Conservation (phyloP, 169 alveolate genomes). For the Plasmodium cynomolgi region DNA sequence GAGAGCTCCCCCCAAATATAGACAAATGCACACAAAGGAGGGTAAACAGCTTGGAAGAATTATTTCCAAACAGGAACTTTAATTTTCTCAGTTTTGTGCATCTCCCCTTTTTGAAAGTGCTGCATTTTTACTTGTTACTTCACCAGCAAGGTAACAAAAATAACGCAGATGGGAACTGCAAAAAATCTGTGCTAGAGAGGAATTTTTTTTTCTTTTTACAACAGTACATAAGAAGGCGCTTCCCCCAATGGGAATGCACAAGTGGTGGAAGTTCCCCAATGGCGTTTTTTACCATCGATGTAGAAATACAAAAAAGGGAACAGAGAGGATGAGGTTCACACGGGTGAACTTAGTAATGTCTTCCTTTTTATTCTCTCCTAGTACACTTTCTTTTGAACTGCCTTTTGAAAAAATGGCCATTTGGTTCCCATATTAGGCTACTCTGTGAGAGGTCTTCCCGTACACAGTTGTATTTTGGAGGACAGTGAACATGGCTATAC, state of each 20-base stretch:
- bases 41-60: not conserved
- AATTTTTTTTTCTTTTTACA: constrained; percentile 41
- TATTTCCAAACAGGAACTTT: constrained; percentile 18
- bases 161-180: not conserved
- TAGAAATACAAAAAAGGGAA: constrained; percentile 5
- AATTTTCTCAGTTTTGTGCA: constrained; percentile 8
- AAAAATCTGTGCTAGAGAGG: constrained; percentile 61
- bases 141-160: not conserved
- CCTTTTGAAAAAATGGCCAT: not conserved
- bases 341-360: not conserved
- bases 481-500: not conserved
- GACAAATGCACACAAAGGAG: not conserved
- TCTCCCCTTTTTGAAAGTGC: constrained; percentile 25
- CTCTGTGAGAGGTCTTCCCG: not conserved
- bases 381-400: not conserved
- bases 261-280: not conserved
- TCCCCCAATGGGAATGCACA: constrained; percentile 8
- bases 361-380: not conserved
- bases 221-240: constrained; percentile 2
- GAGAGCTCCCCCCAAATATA: not conserved
- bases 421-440: not conserved
- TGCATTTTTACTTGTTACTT: constrained; percentile 15
- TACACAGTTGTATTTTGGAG: not conserved
- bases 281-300: constrained; percentile 53
- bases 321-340: not conserved